A percentile compares a stretch with the other conserved stretches of the same genome.
Conservation (phyloP, 139 green algal species). For the Chlamydomonas sp. region DNA sequence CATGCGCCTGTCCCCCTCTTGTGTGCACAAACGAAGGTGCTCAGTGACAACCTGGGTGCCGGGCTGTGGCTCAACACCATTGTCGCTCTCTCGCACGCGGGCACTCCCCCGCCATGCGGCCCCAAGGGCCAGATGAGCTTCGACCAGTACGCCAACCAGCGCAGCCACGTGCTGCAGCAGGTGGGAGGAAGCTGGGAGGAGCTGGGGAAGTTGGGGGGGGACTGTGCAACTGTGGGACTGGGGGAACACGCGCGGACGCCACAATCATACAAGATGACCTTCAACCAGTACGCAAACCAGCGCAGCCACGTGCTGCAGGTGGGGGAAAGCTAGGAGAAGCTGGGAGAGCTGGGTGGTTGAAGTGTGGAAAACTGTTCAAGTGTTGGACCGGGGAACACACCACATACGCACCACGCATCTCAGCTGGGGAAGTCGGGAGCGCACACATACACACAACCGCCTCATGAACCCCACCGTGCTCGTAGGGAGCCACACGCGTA, state of each 20-base stretch:
- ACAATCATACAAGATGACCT: too few species aligned
- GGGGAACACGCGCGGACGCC: too few species aligned
- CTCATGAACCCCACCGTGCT: slow-evolving; percentile 54
- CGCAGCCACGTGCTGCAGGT: slow-evolving; percentile 45
- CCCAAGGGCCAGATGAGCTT: slow-evolving; percentile 24
- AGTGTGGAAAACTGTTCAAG: too few species aligned
- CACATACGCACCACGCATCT: slow-evolving; percentile 28
- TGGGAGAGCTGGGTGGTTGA: too few species aligned
- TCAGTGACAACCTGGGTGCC: slow-evolving; percentile 29
- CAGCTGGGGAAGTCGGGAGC: too few species aligned
- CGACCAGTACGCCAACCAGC: slow-evolving; percentile 34
- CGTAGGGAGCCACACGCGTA: slow-evolving; percentile 41
- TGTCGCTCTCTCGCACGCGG: slow-evolving; percentile 42
- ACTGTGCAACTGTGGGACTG: slow-evolving; percentile 3
- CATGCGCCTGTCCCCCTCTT: too few species aligned
- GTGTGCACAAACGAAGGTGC: too few species aligned
- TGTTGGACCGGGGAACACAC: too few species aligned
- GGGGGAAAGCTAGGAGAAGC: too few species aligned
- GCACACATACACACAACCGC: too few species aligned
- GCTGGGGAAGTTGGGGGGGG: too few species aligned
- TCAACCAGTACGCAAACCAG: slow-evolving; percentile 33
- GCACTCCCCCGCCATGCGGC: slow-evolving; percentile 2
- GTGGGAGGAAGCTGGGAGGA: too few species aligned
- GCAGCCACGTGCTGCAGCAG: slow-evolving; percentile 45
- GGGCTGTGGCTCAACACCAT: slow-evolving; percentile 53